phyloP scores from a whole-genome alignment of 176 grass and related monocot species.

The Cenchrus purpureus region DNA sequence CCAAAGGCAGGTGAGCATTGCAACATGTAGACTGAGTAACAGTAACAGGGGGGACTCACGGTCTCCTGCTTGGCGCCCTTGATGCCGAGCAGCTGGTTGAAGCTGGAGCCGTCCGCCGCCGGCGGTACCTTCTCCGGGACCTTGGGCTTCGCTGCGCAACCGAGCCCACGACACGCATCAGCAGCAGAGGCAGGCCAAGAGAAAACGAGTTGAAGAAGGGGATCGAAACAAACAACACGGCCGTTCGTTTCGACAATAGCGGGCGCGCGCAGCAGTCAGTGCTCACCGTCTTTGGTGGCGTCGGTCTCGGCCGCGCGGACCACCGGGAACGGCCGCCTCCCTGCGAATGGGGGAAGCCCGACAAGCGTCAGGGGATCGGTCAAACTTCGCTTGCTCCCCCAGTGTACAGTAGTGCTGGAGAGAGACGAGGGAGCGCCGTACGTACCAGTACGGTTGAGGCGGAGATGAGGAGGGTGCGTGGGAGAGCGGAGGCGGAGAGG shows the following conservation, averaged over 20 bases:
- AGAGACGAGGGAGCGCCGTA: neutral
- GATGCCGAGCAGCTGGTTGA: slow-evolving; percentile 97
- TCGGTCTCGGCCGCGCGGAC: slow-evolving; percentile 63
- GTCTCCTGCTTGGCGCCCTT: slow-evolving; percentile 87
- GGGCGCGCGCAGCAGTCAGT: neutral
- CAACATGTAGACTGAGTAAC: neutral
- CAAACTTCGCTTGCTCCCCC: no score
- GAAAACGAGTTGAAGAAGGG: no score
- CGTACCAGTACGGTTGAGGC: slow-evolving; percentile 41
- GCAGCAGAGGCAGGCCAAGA: neutral
- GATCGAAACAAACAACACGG: neutral
- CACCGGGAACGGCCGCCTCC: slow-evolving; percentile 48
- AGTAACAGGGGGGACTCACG: slow-evolving; percentile 41
- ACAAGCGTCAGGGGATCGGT: neutral
- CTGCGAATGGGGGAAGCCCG: slow-evolving; percentile 36
- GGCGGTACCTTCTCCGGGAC: slow-evolving; percentile 69
- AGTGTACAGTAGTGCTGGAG: no score
- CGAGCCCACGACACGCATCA: neutral
- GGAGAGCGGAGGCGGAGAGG: slow-evolving; percentile 24
- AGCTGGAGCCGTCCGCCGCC: slow-evolving; percentile 67
- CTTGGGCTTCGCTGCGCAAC: slow-evolving; percentile 54
- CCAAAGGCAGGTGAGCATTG: neutral
- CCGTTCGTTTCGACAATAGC: neutral
- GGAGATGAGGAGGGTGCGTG: slow-evolving; percentile 10
- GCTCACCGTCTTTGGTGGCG: slow-evolving; percentile 56